Evolutionary conservation across 441 rosid genomes (phyloP), one percentile per base, ranked within the genome.

Genomic region (Capsella rubella): DNA sequence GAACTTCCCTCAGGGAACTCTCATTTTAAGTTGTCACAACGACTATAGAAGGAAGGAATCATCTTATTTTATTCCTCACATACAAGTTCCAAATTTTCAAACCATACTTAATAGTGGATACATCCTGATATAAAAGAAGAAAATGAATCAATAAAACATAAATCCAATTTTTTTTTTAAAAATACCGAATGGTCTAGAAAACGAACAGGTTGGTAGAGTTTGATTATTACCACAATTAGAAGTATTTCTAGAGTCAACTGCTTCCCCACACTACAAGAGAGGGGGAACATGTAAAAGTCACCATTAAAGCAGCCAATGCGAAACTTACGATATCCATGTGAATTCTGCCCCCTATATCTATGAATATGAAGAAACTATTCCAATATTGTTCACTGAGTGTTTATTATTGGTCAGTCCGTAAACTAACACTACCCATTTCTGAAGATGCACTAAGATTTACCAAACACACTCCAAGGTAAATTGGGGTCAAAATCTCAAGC

Each of bases 401-500:
- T 62, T 5, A 51, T 34, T 29, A 40, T 42, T 29, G 43, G 67
- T 71, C 25, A 62, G 61, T 42, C 25, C 27, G 1, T 61, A 28
- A 60, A 51, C 61, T 71, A 63, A 32, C 45, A 72, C 40, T 46
- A 64, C 70, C 39, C 51, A 64, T 45, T 63, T 42, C 21, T 46
- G 32, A 55, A 43, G 21, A 64, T 55, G 55, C 35, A 35, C 52
- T 74, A 39, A 3, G 52, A 8, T 65, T 64, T 40, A 74, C 43
- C 34, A 18, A 18, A 28, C 46, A 57, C 60, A 63, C 46, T 55
- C 58, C 42, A 67, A 3, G 43, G 65, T 51, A 73, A 69, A 37
- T 3, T 65, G 21, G 3, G 14, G 16, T 46, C 15, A 43, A 25
- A 71, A 68, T 52, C 59, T 63, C 16, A 59, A 12, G 47, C 18